Conservation (phyloP, 1,284 basidiomycete genomes). For the Leccinum glutinopallens region DNA sequence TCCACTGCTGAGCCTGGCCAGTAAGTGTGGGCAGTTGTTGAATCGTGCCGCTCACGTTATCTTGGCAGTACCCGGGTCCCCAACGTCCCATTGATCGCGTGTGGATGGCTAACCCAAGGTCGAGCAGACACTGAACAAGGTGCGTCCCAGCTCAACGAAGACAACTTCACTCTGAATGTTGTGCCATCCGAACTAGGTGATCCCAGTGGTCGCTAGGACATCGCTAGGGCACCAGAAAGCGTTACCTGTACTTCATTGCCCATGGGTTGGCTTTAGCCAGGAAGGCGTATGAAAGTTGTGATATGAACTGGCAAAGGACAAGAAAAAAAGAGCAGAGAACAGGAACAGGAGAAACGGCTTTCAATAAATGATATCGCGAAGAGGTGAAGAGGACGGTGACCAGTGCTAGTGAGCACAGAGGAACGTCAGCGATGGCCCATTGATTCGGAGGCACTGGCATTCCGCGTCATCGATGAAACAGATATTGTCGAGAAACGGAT, state of each 20-base stretch:
- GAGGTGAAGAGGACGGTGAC: constrained; percentile 29
- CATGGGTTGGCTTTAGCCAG: constrained; percentile 21
- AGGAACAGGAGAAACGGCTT: background rate
- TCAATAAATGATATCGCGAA: background rate
- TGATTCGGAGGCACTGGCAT: constrained; percentile 33
- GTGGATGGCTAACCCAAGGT: background rate
- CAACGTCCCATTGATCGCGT: background rate
- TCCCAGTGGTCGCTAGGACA: constrained; percentile 24
- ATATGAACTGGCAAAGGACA: background rate
- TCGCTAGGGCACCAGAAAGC: constrained; percentile 30
- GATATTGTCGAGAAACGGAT: constrained; percentile 31
- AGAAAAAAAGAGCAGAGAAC: constrained; percentile 15
- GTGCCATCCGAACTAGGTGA: constrained; percentile 26
- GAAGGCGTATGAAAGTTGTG: constrained; percentile 25
- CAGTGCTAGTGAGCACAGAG: background rate
- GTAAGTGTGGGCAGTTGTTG: constrained; percentile 19
- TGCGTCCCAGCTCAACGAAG: background rate
- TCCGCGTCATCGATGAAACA: constrained; percentile 21
- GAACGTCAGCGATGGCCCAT: background rate
- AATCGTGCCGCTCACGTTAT: background rate
- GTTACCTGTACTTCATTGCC: background rate
- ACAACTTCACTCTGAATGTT: constrained; percentile 11
- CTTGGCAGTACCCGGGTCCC: background rate
- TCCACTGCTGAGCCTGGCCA: constrained; percentile 36
- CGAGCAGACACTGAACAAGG: background rate